phyloP scores from a whole-genome alignment of 805 yeast species.

The Metschnikowia kofuensis region DNA sequence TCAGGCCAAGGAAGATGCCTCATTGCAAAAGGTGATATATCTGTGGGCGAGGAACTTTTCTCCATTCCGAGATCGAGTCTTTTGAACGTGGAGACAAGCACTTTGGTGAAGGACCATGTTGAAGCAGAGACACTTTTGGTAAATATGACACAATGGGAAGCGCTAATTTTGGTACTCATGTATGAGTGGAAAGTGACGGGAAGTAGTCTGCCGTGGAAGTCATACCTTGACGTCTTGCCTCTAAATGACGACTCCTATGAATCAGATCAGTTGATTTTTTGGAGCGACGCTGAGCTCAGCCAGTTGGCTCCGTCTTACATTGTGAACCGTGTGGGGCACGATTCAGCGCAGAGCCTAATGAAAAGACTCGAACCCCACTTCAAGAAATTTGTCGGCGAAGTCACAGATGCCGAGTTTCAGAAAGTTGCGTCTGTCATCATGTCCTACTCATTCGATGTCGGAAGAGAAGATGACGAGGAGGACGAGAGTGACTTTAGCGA shows the following conservation, averaged over 20 bases:
- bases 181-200: conserved; percentile 52
- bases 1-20: conserved; percentile 76
- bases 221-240: conserved; percentile 75
- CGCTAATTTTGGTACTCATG: conserved; percentile 63
- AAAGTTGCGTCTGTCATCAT: conserved; percentile 75
- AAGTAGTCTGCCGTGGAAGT: conserved; percentile 56
- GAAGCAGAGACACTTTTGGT: conserved; percentile 34
- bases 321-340: conserved; percentile 65
- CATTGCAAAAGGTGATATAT: conserved; percentile 59
- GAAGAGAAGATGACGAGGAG: conserved; percentile 18
- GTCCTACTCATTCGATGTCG: conserved; percentile 90
- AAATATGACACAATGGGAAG: conserved; percentile 69
- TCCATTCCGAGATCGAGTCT: conserved; percentile 59
- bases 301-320: conserved; percentile 68
- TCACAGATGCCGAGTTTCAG: conserved; percentile 58
- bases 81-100: conserved; percentile 58
- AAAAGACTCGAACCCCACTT: conserved; percentile 14
- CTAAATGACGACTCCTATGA: conserved; percentile 27
- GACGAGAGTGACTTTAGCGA: neutral
- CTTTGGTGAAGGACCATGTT: conserved; percentile 34
- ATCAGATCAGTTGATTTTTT: conserved; percentile 73
- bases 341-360: conserved; percentile 62
- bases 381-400: conserved; percentile 10
- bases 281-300: conserved; percentile 63
- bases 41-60: conserved; percentile 62